Evolutionary conservation across 192 early-diverging fungal genomes (phyloP).

Genomic region (Blastocladiella britannica): DNA sequence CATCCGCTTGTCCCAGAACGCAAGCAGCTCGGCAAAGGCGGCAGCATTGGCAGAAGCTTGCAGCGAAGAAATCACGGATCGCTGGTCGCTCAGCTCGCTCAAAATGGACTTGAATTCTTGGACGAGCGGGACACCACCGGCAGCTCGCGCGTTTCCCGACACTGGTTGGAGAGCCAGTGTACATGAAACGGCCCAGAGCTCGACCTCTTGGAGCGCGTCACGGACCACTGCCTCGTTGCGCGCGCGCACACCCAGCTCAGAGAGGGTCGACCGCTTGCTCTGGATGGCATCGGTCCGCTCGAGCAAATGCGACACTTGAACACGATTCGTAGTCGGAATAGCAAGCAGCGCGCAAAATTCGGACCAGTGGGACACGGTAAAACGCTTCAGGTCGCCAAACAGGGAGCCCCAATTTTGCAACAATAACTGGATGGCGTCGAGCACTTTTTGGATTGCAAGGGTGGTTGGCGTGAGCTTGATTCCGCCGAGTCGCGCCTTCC

Average conservation of each 20-base stretch:
- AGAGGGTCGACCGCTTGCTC: slow-evolving; percentile 59
- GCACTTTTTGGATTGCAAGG: not conserved
- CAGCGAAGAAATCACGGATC: slow-evolving; percentile 87
- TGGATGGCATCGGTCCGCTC: slow-evolving; percentile 85
- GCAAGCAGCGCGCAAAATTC: not conserved
- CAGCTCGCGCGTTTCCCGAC: slow-evolving; percentile 87
- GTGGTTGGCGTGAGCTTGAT: not conserved
- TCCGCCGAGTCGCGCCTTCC: not conserved
- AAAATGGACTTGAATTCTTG: slow-evolving; percentile 96
- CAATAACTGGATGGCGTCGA: not conserved
- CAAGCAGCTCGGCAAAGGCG: slow-evolving; percentile 92
- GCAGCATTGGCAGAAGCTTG: slow-evolving; percentile 91
- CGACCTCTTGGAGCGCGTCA: slow-evolving; percentile 79
- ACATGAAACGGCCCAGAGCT: slow-evolving; percentile 82
- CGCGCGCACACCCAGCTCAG: slow-evolving; percentile 74
- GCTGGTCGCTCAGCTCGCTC: slow-evolving; percentile 81
- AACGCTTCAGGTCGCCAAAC: not conserved
- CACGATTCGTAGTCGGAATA: not conserved
- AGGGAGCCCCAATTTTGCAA: not conserved
- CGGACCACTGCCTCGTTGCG: slow-evolving; percentile 99
- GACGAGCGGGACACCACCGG: slow-evolving; percentile 33
- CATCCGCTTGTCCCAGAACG: slow-evolving; percentile 84
- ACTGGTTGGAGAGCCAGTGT: slow-evolving; percentile 82
- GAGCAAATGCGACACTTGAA: slow-evolving; percentile 12
- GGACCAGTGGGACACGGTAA: not conserved